phyloP scores from a whole-genome alignment of 176 grass and related monocot genomes.

The bread wheat (Triticum aestivum) region IWGSC_CS_RefSeq_v2.1 NC_057794.1:285616377-285616876 shows the following conservation, averaged over 20 bases:
- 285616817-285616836: neutral
- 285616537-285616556: neutral
- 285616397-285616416: neutral
- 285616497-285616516: neutral
- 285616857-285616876: neutral
- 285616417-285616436: neutral
- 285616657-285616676: neutral
- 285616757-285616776: constrained; percentile 3
- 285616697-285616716: neutral
- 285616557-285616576: neutral
- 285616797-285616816: neutral
- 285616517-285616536: neutral
- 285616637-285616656: neutral
- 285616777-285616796: neutral
- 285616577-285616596: neutral
- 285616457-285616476: neutral
- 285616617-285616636: neutral
- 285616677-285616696: neutral
- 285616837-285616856: neutral
- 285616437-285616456: too few relatives aligned
- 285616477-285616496: neutral
- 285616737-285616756: neutral
- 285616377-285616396: neutral
- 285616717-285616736: neutral
- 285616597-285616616: neutral